Evolutionary conservation across 805 yeast species (phyloP), one percentile per base, ranked within the genome.

Genomic region (Spathaspora gorwiae): DNA sequence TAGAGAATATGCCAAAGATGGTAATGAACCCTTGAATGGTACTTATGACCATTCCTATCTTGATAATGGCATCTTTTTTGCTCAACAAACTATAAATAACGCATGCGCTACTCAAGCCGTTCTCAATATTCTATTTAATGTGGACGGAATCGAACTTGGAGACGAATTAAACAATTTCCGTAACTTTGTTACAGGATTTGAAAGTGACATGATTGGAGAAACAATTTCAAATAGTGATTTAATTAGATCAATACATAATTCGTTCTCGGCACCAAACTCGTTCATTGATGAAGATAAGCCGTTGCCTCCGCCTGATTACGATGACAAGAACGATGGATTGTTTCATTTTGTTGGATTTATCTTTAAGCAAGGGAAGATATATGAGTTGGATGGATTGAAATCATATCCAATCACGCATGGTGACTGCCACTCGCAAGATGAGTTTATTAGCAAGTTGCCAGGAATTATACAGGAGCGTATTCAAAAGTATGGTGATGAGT

Each of bases 81-180:
- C 87, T 6, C 71, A 71, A 39, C 88, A 83, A 56, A 76, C 76
- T 26, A 79, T 81, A 44, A 80, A 79, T 53, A 81, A 83, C 54
- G 87, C 88, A 3, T 83, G 88, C 60, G 88, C 84, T n/a, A 83
- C 88, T 1, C 85, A 79, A 54, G 88, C 87, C 0, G 82, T 83
- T 19, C 64, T 83, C 46, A 79, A 81, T 45, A 64, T 81, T 7
- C 60, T 83, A 43, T 53, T 83, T 47, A 65, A 69, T 43, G 48
- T 55, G 7, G 60, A 53, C 5, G 44, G 35, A 8, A 45, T 80
- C 10, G 69, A 70, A 1, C 44, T 81, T 3, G 87, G 88, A 1
- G 60, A 60, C 0, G 78, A 75, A 32, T 62, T 83, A 46, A 27
- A 49, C 2, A 70, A 73, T 45, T 76, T 82, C 58, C 70, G 70